Evolutionary conservation across 371 early-diverging fungal species (phyloP).

Genomic region (Rhizomucor pusillus): DNA sequence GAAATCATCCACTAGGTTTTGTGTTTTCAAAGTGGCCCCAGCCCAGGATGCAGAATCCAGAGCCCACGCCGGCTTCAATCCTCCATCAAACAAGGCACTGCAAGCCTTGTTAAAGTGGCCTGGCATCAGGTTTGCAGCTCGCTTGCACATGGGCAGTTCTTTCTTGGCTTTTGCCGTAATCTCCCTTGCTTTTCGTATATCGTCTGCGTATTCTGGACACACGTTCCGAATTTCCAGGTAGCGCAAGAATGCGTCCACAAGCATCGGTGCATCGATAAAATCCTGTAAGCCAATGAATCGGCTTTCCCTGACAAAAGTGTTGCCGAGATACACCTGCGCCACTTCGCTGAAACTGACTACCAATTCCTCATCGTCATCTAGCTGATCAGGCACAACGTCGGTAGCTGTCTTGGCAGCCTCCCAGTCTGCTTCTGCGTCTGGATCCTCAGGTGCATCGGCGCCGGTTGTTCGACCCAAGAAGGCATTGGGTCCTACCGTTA

Average conservation of each 20-base stretch:
- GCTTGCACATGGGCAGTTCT: constrained; percentile 50
- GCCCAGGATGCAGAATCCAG: constrained; percentile 29
- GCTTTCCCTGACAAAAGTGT: constrained; percentile 41
- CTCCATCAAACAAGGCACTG: constrained; percentile 39
- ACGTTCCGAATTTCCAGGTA: constrained; percentile 57
- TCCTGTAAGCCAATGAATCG: constrained; percentile 44
- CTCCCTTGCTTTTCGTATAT: constrained; percentile 43
- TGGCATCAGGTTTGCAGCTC: constrained; percentile 29
- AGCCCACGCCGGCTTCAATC: constrained; percentile 10
- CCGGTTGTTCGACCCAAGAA: constrained; percentile 46
- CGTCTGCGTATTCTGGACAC: constrained; percentile 53
- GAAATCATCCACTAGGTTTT: constrained; percentile 24
- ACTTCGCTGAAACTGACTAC: constrained; percentile 56
- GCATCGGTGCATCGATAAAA: constrained; percentile 41
- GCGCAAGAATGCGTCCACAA: constrained; percentile 51
- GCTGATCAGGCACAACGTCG: constrained; percentile 44
- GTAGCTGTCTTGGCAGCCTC: constrained; percentile 46
- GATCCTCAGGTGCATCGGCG: constrained; percentile 33
- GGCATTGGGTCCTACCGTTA: constrained; percentile 52
- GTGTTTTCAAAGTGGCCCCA: constrained; percentile 17
- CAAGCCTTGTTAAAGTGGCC: constrained; percentile 53
- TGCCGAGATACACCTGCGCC: constrained; percentile 54
- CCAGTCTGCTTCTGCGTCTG: constrained; percentile 46
- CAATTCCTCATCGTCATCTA: constrained; percentile 38
- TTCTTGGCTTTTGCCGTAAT: constrained; percentile 44